Evolutionary conservation across 345 rosid genomes (phyloP).

Genomic region (Arabidopsis arenosa): DNA sequence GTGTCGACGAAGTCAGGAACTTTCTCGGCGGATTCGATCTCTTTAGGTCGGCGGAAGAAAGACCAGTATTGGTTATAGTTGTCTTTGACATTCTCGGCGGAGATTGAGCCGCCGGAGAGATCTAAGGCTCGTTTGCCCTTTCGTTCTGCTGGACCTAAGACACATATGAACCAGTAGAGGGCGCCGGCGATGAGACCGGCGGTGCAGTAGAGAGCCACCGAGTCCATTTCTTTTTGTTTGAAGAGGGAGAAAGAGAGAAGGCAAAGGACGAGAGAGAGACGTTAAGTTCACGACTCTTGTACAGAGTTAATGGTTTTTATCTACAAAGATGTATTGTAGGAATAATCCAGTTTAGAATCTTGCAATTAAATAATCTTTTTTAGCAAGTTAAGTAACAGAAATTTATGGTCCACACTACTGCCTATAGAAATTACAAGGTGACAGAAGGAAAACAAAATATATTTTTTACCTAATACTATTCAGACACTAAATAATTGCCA

Average conservation of each 20-base stretch:
- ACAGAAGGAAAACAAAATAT: too few relatives aligned
- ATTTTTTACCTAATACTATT: too few relatives aligned
- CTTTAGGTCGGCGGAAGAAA: slow-evolving; percentile 85
- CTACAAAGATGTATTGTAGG: slow-evolving; percentile 12
- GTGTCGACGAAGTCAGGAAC: slow-evolving; percentile 96
- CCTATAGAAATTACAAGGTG: neutral
- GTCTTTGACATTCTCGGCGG: slow-evolving; percentile 79
- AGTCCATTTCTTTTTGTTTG: slow-evolving; percentile 50
- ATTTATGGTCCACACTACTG: neutral
- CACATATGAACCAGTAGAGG: slow-evolving; percentile 85
- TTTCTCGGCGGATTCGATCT: slow-evolving; percentile 77
- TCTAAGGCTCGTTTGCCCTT: slow-evolving; percentile 73
- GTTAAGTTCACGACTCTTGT: slow-evolving; percentile 13
- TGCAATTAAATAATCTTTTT: neutral
- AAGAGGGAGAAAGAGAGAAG: neutral
- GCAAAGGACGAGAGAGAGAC: neutral
- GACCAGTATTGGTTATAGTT: slow-evolving; percentile 87
- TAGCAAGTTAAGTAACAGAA: neutral
- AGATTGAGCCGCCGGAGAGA: slow-evolving; percentile 94
- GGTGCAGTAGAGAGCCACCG: slow-evolving; percentile 66
- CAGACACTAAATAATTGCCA: too few relatives aligned
- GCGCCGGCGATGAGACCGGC: slow-evolving; percentile 74
- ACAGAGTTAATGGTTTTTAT: slow-evolving; percentile 36
- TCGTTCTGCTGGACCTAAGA: slow-evolving; percentile 87
- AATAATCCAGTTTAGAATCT: slow-evolving; percentile 21